Evolutionary conservation across 495 filamentous ascomycete species (phyloP).

Genomic region (Podospora fimiseda): DNA sequence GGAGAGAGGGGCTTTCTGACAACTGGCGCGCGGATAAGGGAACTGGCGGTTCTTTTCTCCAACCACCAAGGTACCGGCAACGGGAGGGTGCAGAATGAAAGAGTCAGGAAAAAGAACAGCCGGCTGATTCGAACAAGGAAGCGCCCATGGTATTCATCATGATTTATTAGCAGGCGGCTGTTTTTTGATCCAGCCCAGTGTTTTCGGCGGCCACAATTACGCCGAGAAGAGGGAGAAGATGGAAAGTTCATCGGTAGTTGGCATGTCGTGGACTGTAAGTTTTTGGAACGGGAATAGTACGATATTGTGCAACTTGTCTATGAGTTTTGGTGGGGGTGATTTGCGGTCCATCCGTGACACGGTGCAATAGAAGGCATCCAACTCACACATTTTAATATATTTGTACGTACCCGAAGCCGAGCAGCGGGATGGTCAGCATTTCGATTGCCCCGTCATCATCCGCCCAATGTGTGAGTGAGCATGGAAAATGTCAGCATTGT

Average conservation of each 20-base stretch:
- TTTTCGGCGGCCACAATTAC: not conserved
- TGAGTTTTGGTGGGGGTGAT: not conserved
- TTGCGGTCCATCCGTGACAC: not conserved
- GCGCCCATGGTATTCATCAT: slow-evolving; percentile 2
- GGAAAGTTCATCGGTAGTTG: not conserved
- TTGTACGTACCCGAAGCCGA: not conserved
- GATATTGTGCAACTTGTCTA: not conserved
- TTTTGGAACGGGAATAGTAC: not conserved
- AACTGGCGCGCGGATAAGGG: slow-evolving; percentile 14
- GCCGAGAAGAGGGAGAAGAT: not conserved
- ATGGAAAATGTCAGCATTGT: no score
- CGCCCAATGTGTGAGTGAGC: no score
- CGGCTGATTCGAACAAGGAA: slow-evolving; percentile 12
- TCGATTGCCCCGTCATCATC: not conserved
- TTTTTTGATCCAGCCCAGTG: no score
- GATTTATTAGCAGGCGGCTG: not conserved
- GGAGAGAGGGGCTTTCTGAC: not conserved
- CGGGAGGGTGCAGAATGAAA: not conserved
- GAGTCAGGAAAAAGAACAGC: not conserved
- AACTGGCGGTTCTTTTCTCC: not conserved
- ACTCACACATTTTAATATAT: not conserved
- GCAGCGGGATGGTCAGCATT: not conserved
- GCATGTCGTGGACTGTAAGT: not conserved
- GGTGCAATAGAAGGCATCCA: not conserved
- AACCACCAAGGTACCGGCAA: not conserved